Base-by-base conservation (phyloP, 805 yeast species). In the Saturnispora mendoncae region DNA sequence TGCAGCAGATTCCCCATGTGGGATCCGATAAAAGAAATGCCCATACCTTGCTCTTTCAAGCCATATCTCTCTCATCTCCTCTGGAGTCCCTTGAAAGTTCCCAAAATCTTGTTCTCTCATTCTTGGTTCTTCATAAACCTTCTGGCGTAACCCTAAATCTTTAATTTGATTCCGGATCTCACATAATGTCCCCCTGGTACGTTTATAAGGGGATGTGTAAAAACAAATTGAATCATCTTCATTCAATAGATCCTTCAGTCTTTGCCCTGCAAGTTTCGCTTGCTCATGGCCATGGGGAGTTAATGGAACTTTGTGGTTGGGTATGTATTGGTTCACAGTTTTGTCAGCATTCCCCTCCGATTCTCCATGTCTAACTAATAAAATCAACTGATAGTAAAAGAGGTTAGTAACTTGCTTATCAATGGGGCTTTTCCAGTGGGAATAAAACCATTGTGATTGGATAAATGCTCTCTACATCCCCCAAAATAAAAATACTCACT, bases 81-180 rank as follows among this genome's bases (percentile, higher is more conserved):
- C 78, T 1, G 76, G 71, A 0, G 79, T 72, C 42, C 82, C 76
- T 63, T 87, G 97, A 60, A 86, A 87, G 57, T 87, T 87, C 17
- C 97, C 97, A 56, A 88, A 88, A 59, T 88, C 97, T 60, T 88
- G 97, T 56, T 88, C 97, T 47, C 97, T 69, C 74, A 88, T 76
- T 41, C 96, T 65, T 10, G 96, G 95, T 56, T 88, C 97, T 58
- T 88, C 97, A 50, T 76, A 71, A 2, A 82, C 74, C 29, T 71
- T 67, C 51, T 76, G 80, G 4, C 67, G 64, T 8, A 78, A 50
- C 36, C 56, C 62, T 54, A 52, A 49, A 9, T 56, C 62, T 5
- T 62, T 64, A 63, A 46, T 68, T 2, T 80, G 81, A 28, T 74
- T 69, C 2, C 82, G 55, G 7, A 88, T 71, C 18, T 81, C 80